Evolutionary conservation across 2,329 filamentous ascomycete species (phyloP), one percentile per base, ranked within the genome.

Genomic region (Calonectria pauciramosa): DNA sequence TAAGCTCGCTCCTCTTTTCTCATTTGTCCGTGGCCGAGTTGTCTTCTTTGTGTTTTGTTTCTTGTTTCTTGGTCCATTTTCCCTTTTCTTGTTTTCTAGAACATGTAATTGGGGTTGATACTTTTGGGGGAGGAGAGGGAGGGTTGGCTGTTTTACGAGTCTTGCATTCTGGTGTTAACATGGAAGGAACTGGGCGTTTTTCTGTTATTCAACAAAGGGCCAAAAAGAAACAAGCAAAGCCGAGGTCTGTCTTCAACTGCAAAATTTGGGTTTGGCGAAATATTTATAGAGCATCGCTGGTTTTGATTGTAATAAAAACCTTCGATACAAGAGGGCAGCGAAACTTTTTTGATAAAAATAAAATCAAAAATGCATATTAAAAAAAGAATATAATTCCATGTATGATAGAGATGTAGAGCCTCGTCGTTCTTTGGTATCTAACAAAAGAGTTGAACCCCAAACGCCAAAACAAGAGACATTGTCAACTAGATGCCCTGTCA

Each of bases 1-100:
- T 98, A 87, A 59, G 38, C n/a, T 16, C 1, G 6, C 16, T n/a
- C 26, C n/a, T n/a, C n/a, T n/a, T 26, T 36, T 34, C 34, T 30
- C 11, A 13, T 59, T 51, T 28, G 63, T 47, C 26, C 6, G 28
- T 32, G 20, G 30, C 23, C 16, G 13, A 34, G 26, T 63, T 64
- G 32, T 18, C 14, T 52, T 36, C 68, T 34, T 16, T 60, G n/a
- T n/a, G n/a, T 28, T 23, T 18, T 44, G 13, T 51, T 26, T 26
- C 44, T 34, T 47, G 28, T 49, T 65, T 18, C 23, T n/a, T 49
- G n/a, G 38, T 65, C 14, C 41, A 41, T 28, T 20, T 11, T 41
- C 4, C n/a, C 4, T 28, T 26, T 38, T 26, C 49, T 47, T 47
- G 10, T 10, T 23, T 41, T 23, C n/a, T 47, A 47, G 20, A 47